Evolutionary conservation across 2,329 filamentous ascomycete species (phyloP).

Genomic region (Thermothelomyces thermophilus): DNA sequence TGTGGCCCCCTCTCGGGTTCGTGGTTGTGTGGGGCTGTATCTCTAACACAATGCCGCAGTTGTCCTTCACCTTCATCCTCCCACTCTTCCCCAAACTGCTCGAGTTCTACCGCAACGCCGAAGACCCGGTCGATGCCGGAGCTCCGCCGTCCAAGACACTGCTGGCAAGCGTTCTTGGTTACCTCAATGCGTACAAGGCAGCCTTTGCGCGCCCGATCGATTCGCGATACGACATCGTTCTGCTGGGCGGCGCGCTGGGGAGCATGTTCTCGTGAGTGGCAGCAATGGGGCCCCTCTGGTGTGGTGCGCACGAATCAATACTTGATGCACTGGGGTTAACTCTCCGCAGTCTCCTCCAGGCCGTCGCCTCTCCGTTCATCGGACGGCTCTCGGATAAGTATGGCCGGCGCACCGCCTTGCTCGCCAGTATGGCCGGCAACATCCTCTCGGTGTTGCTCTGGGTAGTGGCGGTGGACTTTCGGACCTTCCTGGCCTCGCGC

Average conservation of each 20-base stretch:
- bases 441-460: constrained; percentile 89
- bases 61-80: constrained; percentile 97
- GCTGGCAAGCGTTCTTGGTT: constrained; percentile 70
- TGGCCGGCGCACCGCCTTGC: constrained; percentile 77
- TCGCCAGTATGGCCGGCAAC: constrained; percentile 90
- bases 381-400: constrained; percentile 81
- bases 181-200: constrained; percentile 91
- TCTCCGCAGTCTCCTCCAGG: constrained; percentile 67
- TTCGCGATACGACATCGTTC: constrained; percentile 91
- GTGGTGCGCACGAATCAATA: background rate
- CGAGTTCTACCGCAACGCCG: constrained; percentile 88
- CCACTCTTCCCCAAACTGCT: constrained; percentile 92
- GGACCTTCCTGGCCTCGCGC: constrained; percentile 89
- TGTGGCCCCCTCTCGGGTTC: background rate
- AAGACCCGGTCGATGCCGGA: constrained; percentile 47
- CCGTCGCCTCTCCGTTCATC: constrained; percentile 85
- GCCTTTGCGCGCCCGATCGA: constrained; percentile 89
- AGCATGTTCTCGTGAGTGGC: constrained; percentile 68
- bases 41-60: constrained; percentile 44
- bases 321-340: background rate
- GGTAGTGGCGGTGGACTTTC: constrained; percentile 89
- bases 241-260: constrained; percentile 87
- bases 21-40: too few relatives aligned
- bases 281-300: background rate
- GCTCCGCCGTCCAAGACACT: constrained; percentile 52